Evolutionary conservation across 768 basidiomycete species (phyloP), one percentile per base, ranked within the genome.

Genomic region (Tylopilus plumbeoviolaceoides): DNA sequence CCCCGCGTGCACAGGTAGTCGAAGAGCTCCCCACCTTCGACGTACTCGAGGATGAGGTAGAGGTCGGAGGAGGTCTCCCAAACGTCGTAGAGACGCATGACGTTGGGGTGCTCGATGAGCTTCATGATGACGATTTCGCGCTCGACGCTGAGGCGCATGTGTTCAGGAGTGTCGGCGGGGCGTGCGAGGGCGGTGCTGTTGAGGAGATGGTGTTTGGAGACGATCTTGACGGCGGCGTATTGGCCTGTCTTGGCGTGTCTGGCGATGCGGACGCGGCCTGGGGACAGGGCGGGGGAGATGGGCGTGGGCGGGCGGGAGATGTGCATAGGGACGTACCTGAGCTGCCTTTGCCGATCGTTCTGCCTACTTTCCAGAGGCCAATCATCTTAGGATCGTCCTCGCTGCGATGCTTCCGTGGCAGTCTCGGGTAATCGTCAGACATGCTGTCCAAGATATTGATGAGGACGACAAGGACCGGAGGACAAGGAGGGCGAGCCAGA

Each of bases 111-210:
- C 57, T 95, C 87, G 59, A 97, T 87, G 56, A 97, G 83, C 70
- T 97, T 98, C 94, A 98, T 95, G 64, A 97, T 86, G 55, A 95
- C 91, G 47, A 97, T 95, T 71, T 98, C 95, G 56, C 93, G 82
- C 69, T 95, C 90, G 55, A 97, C 84, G 44, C 86, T 83, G 53
- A 90, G 81, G 55, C 85, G 78, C 55, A 81, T 82, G 60, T 86
- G 87, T 62, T 92, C 90, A 12, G 86, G 78, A 56, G 88, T 82
- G 51, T 87, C 85, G 14, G 79, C 84, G 12, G 87, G 79, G 45
- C 82, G 81, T 5, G 44, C 10, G 51, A 53, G 15, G 45, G 81
- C 77, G 54, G 91, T 75, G 21, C 87, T 88, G 49, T 77, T 77
- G 51, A 89, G 71, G 52, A 85, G 71, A 48, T 78, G 73, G 27